Evolutionary conservation across 441 rosid genomes (phyloP).

Genomic region (Aleurites moluccanus): DNA sequence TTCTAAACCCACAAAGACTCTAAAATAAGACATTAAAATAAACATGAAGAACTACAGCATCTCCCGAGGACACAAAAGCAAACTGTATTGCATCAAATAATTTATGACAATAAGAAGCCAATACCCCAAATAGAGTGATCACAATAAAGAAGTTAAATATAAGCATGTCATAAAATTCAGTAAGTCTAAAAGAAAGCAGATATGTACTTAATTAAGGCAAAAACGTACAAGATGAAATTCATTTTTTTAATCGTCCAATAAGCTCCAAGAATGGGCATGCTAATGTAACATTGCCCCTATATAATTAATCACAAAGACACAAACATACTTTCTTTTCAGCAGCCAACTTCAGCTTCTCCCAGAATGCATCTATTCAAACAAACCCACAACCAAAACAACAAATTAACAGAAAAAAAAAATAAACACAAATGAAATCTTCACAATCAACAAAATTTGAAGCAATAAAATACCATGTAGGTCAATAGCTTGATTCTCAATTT

Average conservation of each 20-base stretch:
- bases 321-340: constrained; percentile 61
- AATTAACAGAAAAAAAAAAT: neutral
- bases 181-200: neutral
- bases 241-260: too few species aligned
- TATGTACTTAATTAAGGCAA: neutral
- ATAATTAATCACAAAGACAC: neutral
- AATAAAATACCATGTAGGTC: constrained; percentile 42
- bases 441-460: neutral
- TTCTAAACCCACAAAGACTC: too few species aligned
- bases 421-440: constrained; percentile 1
- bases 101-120: neutral
- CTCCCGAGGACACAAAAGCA: neutral
- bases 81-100: neutral
- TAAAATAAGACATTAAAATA: too few species aligned
- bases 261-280: too few species aligned
- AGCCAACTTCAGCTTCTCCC: constrained; percentile 67
- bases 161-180: neutral
- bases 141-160: neutral
- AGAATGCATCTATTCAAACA: constrained; percentile 57
- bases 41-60: too few species aligned
- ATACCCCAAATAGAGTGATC: neutral
- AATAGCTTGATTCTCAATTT: constrained; percentile 27
- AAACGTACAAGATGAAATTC: neutral
- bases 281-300: neutral
- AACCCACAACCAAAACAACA: neutral